phyloP scores from a whole-genome alignment of 306 rosid species.

The Casuarina cunninghamiana region DNA sequence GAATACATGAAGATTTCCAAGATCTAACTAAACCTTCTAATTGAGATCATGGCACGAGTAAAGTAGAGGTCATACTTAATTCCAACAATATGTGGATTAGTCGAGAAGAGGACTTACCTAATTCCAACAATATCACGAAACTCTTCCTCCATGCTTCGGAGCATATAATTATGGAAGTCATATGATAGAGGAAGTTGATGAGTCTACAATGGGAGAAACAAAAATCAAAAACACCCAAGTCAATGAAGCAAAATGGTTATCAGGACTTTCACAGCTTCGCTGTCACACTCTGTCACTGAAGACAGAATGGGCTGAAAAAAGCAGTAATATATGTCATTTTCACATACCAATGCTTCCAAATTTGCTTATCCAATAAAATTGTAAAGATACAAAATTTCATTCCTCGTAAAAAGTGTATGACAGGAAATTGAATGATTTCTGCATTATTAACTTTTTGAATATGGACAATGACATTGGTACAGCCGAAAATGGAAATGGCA shows the following conservation, averaged over 20 bases:
- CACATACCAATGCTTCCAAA: not conserved
- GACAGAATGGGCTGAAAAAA: not conserved
- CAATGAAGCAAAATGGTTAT: slow-evolving; percentile 27
- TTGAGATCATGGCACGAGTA: not conserved
- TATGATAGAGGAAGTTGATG: slow-evolving; percentile 76
- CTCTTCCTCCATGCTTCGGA: slow-evolving; percentile 97
- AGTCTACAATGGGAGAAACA: slow-evolving; percentile 45
- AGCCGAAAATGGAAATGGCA: not conserved
- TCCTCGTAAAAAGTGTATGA: not conserved
- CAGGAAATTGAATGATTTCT: not conserved
- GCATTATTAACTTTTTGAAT: not conserved
- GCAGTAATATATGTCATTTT: not conserved
- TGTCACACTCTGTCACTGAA: not conserved
- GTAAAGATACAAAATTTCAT: not conserved
- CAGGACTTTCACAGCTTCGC: not conserved
- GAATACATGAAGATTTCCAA: not conserved
- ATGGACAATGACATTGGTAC: not conserved
- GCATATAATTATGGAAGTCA: slow-evolving; percentile 91
- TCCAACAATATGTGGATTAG: not conserved
- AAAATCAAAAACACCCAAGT: slow-evolving; percentile 23
- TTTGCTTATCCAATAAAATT: not conserved
- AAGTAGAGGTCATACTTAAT: not conserved
- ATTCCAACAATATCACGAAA: slow-evolving; percentile 86
- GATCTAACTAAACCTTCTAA: not conserved
- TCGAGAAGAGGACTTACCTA: slow-evolving; percentile 44